Base-by-base conservation (phyloP, 768 basidiomycete species). In the Russula emetica region DNA sequence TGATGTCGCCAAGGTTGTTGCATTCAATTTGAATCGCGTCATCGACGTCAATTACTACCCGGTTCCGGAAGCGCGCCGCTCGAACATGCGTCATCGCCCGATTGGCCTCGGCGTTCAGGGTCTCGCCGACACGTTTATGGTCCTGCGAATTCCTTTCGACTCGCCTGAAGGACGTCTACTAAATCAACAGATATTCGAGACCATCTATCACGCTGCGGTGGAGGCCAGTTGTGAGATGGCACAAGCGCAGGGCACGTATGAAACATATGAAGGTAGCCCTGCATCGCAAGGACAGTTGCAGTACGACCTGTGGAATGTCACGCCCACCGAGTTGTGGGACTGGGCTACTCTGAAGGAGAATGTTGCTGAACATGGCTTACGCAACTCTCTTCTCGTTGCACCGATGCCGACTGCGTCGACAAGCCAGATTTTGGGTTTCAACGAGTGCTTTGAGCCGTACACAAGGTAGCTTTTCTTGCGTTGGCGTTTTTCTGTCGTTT, bases 371-470 rank as follows among this genome's bases (percentile, higher is more conserved):
- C 82, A 83, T 70, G 96, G 96, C 60, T 75, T 98, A 60, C 78
- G 94, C 67, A 98, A 98, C 78, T 95, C 96, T 34, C 79, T 98
- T 20, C 79, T 98, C 14, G 78, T 92, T 64, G 87, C 96, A 0
- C 96, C 96, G n/a, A 99, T 99, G 97, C 97, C 97, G 1, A 99
- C 97, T 36, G 97, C 97, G 1, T 96, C 94, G 26, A 99, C 97
- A 2, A 94, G 91, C 75, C 97, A 98, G 78, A 99, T 99, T 70
- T 82, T 98, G 56, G 97, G 97, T 49, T 90, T 90, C 80, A 99
- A 98, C 75, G 97, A 98, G 71, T 98, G 96, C 77, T 98, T 99
- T 75, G 97, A 99, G 77, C 94, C 97, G 1, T 99, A 98, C 76
- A 98, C 96, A 0, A 92, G 87, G 88, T 89, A 52, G 81, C 16